phyloP scores from a whole-genome alignment of 805 yeast genomes.

The Monosporozyma yasuniensis region DNA sequence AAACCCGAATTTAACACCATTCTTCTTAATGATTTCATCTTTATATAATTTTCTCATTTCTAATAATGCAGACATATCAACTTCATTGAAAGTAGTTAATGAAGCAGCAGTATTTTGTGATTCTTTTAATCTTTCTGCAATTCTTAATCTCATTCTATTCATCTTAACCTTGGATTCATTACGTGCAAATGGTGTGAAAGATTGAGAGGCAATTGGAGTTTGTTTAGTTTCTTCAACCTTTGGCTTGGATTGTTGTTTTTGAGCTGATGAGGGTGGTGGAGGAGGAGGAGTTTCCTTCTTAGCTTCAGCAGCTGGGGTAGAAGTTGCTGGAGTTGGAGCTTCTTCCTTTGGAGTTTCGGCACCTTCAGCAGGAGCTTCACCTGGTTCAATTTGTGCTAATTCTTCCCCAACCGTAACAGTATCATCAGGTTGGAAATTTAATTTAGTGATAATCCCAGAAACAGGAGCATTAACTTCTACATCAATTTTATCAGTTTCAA shows the following conservation, averaged over 20 bases:
- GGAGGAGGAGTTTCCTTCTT: constrained; percentile 14
- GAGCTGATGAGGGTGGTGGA: constrained; percentile 7
- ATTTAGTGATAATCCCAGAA: constrained; percentile 79
- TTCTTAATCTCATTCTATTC: constrained; percentile 99
- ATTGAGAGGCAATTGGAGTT: constrained; percentile 21
- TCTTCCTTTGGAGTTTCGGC: constrained; percentile 26
- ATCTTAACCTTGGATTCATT: constrained; percentile 86
- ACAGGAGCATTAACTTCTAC: constrained; percentile 94
- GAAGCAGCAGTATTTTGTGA: constrained; percentile 98
- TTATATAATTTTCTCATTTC: constrained; percentile 94
- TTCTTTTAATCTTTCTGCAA: constrained; percentile 98
- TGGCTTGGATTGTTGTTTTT: constrained; percentile 1
- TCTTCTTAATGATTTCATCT: constrained; percentile 89
- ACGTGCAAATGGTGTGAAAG: constrained; percentile 58
- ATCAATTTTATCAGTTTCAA: constrained; percentile 97
- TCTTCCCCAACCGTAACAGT: constrained; percentile 96
- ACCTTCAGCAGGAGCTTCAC: constrained; percentile 50
- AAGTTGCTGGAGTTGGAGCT: constrained; percentile 22
- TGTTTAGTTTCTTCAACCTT: constrained; percentile 10
- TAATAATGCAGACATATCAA: constrained; percentile 86
- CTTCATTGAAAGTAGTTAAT: constrained; percentile 95
- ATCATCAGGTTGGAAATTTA: constrained; percentile 76
- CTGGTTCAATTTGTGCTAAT: constrained; percentile 74
- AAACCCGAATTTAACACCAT: constrained; percentile 93
- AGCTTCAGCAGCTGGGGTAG: constrained; percentile 36